phyloP scores from a whole-genome alignment of 208 protist genomes.

The Histomonas meleagridis region DNA sequence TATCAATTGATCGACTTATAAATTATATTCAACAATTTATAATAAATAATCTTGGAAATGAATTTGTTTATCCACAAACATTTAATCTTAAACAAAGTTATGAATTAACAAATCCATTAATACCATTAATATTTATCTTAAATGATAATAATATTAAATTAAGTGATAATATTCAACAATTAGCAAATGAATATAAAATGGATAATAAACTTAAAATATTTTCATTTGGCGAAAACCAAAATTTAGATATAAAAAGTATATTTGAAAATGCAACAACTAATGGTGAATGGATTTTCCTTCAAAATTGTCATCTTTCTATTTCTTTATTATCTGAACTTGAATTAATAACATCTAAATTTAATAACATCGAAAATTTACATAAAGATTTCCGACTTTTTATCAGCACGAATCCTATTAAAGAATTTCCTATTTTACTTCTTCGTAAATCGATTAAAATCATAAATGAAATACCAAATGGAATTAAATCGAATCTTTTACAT shows the following conservation, averaged over 20 bases:
- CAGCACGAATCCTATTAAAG: constrained; percentile 78
- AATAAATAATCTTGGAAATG: constrained; percentile 43
- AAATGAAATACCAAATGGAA: constrained; percentile 78
- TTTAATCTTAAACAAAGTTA: constrained; percentile 52
- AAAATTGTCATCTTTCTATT: constrained; percentile 85
- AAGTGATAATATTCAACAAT: constrained; percentile 70
- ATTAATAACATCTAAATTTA: constrained; percentile 62
- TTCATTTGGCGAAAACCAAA: constrained; percentile 87
- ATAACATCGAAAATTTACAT: constrained; percentile 52
- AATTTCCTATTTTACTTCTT: constrained; percentile 89
- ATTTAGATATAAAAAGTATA: constrained; percentile 69
- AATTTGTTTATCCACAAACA: constrained; percentile 48
- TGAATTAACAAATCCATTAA: constrained; percentile 44
- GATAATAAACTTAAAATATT: constrained; percentile 61
- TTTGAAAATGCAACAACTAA: constrained; percentile 69
- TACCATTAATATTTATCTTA: constrained; percentile 86
- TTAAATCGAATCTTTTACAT: constrained; percentile 75
- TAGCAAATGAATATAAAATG: constrained; percentile 62
- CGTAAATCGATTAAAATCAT: constrained; percentile 88
- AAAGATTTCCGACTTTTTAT: constrained; percentile 84
- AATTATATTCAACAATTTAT: constrained; percentile 29
- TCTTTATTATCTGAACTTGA: constrained; percentile 72
- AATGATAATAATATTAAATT: constrained; percentile 84
- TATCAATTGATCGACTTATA: not conserved
- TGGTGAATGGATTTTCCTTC: constrained; percentile 73